A percentile compares a stretch with the other conserved stretches of the same genome.
Conservation (phyloP, 192 early-diverging fungal species). For the Coemansia sp. region DNA sequence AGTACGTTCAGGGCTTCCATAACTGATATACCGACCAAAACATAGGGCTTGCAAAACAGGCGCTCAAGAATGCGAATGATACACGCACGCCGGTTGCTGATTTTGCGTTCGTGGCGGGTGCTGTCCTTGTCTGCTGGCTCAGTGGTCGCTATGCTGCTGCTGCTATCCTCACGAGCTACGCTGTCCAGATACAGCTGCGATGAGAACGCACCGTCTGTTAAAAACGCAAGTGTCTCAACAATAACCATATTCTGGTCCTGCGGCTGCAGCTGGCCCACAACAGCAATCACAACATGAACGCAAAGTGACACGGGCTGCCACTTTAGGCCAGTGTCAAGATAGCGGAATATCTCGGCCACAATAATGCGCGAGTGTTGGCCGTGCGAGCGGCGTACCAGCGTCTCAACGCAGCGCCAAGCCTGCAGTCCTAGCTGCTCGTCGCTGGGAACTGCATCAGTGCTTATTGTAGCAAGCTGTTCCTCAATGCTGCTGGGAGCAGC, state of each 20-base stretch:
- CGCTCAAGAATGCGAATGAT: conserved; percentile 44
- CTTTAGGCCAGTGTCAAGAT: conserved; percentile 28
- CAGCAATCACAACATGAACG: conserved; percentile 25
- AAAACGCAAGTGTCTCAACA: conserved; percentile 39
- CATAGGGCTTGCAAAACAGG: conserved; percentile 48
- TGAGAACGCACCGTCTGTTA: conserved; percentile 34
- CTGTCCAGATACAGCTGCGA: conserved; percentile 16
- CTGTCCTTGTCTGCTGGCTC: background rate
- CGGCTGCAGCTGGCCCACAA: conserved; percentile 37
- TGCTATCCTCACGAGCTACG: background rate
- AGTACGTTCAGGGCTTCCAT: conserved; percentile 54
- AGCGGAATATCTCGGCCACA: conserved; percentile 47
- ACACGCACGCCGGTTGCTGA: conserved; percentile 24
- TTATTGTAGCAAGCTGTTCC: conserved; percentile 8
- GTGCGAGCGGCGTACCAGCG: conserved; percentile 38
- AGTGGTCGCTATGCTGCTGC: background rate
- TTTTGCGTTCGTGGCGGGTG: conserved; percentile 4
- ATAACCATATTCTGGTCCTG: conserved; percentile 56
- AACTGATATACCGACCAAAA: conserved; percentile 54
- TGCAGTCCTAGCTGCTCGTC: conserved; percentile 19
- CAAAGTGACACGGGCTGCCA: conserved; percentile 37
- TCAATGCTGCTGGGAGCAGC: conserved; percentile 5
- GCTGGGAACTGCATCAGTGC: background rate
- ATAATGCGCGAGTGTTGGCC: conserved; percentile 50
- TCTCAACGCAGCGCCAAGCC: conserved; percentile 42